phyloP scores from a whole-genome alignment of 768 basidiomycete genomes.

The Gloeopeniophorella convolvens region DNA sequence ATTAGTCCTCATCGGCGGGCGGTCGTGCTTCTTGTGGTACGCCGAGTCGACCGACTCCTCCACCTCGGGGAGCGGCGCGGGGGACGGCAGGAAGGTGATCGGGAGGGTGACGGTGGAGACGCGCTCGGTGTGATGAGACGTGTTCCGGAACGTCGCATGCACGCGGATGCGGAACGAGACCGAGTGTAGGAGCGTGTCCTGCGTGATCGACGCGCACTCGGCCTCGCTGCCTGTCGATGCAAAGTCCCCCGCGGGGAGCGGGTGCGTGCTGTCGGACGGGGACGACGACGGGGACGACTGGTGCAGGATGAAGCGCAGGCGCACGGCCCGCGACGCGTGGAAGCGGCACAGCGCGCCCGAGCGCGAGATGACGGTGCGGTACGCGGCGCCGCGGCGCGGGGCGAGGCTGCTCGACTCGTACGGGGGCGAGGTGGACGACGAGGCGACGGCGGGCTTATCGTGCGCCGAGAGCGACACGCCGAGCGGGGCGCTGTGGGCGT shows the following conservation, averaged over 20 bases:
- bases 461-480: conserved; percentile 24
- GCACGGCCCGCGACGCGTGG: conserved; percentile 67
- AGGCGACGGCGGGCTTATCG: conserved; percentile 18
- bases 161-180: conserved; percentile 73
- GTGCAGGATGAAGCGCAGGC: conserved; percentile 76
- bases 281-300: conserved; percentile 46
- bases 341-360: conserved; percentile 93
- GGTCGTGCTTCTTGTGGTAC: conserved; percentile 85
- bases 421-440: conserved; percentile 24
- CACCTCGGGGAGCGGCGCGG: conserved; percentile 74
- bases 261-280: conserved; percentile 40
- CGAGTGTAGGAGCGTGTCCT: conserved; percentile 76
- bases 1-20: conserved; percentile 65
- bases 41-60: conserved; percentile 65
- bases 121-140: conserved; percentile 58
- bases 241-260: conserved; percentile 37
- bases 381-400: conserved; percentile 22
- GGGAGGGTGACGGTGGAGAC: conserved; percentile 62
- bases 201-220: conserved; percentile 71
- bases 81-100: conserved; percentile 62
- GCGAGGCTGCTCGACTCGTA: conserved; percentile 22
- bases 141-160: conserved; percentile 72
- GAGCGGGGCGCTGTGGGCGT: conserved; percentile 33
- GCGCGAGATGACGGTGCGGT: conserved; percentile 58
- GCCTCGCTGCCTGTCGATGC: conserved; percentile 48